Base-by-base conservation (phyloP, 163 green algal species). In the Chlamydomonas reinhardtii region DNA sequence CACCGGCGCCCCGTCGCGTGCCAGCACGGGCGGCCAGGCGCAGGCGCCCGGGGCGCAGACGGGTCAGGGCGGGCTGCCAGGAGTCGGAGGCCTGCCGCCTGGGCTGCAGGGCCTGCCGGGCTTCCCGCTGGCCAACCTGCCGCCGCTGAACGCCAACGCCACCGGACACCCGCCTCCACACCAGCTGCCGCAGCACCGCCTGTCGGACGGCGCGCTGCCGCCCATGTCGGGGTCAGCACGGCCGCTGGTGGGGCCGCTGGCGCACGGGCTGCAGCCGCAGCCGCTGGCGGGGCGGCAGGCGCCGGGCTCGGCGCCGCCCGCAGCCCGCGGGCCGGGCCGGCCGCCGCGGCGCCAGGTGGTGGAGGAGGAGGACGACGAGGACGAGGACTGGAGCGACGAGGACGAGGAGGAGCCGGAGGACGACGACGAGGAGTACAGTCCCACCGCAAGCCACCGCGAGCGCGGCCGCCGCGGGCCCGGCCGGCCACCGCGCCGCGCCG, bases 21-120 rank as follows among this genome's bases (percentile, higher is more conserved):
- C 48, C 48, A 56, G 48, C 48, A 56, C 48, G 11, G 48, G 48
- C 48, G 48, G 48, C 48, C 17, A 20, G 48, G 48, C 48, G 9
- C 11, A 9, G 48, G 48, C 6, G 48, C 14, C 48, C 9, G 48
- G 48, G 14, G 48, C 9, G 48, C 12, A 6, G 43, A 6, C 48
- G 48, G 48, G 61, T 11, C 61, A 69, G 25, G 74, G 52, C 52
- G 74, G 54, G 14, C 54, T 80, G 17, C 48, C 29, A 0, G n/a
- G 52, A n/a, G 16, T 80, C 0, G 52, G n/a, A 15, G 62, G 37
- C 62, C 76, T 83, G 34, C 76, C 76, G 9, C 59, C 75, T 0
- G 75, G 59, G 31, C 73, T 83, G 34, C 76, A 83, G 27, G 32
- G 52, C 19, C 62, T 83, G 39, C 37, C 76, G 24, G 73, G 73